A percentile compares a stretch with the other conserved stretches of the same genome.
Conservation (phyloP, 2,329 filamentous ascomycete genomes). For the Pestalotiopsis sp. region DNA sequence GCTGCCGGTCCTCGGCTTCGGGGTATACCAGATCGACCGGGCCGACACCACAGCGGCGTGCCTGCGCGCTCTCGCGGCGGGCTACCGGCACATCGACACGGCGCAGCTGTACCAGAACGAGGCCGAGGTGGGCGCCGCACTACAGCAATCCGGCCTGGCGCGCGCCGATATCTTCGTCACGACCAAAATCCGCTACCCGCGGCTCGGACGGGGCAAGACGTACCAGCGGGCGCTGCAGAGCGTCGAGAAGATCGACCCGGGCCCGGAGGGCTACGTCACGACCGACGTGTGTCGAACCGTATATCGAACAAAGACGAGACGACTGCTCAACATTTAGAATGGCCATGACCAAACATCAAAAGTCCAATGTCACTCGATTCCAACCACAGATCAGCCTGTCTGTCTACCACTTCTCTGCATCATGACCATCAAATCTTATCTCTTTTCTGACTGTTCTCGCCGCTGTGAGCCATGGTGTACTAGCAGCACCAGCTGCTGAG, state of each 20-base stretch:
- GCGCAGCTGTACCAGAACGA: constrained; percentile 70
- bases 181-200: constrained; percentile 57
- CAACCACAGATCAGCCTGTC: too few species aligned
- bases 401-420: too few species aligned
- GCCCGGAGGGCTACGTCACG: neutral
- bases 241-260: constrained; percentile 51
- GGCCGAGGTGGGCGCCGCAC: constrained; percentile 59
- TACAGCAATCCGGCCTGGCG: constrained; percentile 54
- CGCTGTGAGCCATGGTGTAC: neutral
- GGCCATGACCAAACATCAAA: too few species aligned
- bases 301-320: too few species aligned
- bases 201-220: constrained; percentile 43
- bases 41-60: constrained; percentile 11
- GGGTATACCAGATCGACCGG: constrained; percentile 10
- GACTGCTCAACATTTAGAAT: too few species aligned
- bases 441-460: neutral
- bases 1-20: constrained; percentile 8
- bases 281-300: too few species aligned
- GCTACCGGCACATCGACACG: constrained; percentile 61
- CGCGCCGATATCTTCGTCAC: constrained; percentile 62
- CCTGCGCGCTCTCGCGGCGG: constrained; percentile 50
- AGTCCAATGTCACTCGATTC: too few species aligned
- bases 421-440: neutral
- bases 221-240: constrained; percentile 62
- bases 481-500: neutral